Percentiles rank a stretch among this genome's conserved stretches.
phyloP scores from a whole-genome alignment of 805 yeast genomes.

The Grigorovia jiainica region DNA sequence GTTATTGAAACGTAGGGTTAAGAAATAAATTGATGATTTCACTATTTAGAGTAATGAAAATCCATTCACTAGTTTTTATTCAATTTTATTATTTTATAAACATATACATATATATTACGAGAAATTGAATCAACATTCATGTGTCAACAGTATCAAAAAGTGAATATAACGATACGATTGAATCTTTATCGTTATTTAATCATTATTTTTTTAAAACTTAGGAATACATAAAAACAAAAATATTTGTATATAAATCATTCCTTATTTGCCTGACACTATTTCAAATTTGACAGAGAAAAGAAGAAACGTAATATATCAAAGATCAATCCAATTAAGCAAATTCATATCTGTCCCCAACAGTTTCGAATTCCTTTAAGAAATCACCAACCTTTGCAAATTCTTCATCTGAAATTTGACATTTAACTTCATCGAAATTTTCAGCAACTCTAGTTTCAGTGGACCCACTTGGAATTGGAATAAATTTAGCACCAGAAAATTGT shows the following conservation, averaged over 20 bases:
- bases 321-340: conserved; percentile 11
- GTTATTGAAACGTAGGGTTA: conserved; percentile 1
- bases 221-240: no score
- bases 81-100: background rate
- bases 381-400: conserved; percentile 47
- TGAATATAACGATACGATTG: no score
- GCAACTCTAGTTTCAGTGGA: conserved; percentile 49
- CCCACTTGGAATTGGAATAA: conserved; percentile 78
- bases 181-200: no score
- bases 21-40: background rate
- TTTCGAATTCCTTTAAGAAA: conserved; percentile 34
- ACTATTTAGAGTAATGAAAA: no score
- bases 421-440: conserved; percentile 41
- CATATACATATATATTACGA: background rate
- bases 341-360: conserved; percentile 49
- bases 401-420: conserved; percentile 39
- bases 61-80: background rate
- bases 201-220: no score
- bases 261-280: no score
- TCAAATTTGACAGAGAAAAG: no score
- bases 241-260: no score
- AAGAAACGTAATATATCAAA: no score
- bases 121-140: no score
- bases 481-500: conserved; percentile 35
- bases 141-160: no score